Evolutionary conservation across 208 protist genomes (phyloP).

Genomic region (Acanthamoeba triangularis): DNA sequence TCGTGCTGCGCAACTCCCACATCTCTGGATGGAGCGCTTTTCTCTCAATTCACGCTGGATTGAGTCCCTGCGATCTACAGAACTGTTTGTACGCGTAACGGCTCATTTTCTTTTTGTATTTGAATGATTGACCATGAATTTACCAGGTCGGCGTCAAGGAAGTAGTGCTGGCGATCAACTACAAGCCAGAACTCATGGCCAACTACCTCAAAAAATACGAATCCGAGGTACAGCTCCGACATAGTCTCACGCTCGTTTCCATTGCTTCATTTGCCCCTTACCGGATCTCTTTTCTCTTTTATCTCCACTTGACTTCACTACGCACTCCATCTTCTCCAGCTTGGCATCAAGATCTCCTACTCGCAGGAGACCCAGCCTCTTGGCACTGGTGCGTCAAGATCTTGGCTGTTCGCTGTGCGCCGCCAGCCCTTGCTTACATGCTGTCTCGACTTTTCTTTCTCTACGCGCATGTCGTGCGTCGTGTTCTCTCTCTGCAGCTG

Average conservation of each 20-base stretch:
- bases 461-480: not conserved
- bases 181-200: conserved; percentile 97
- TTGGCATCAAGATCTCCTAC: conserved; percentile 96
- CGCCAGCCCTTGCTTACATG: not conserved
- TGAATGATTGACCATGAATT: not conserved
- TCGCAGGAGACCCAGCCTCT: conserved; percentile 97
- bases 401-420: not conserved
- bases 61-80: conserved; percentile 1
- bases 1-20: conserved; percentile 78
- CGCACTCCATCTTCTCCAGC: conserved; percentile 87
- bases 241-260: no score
- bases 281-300: no score
- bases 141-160: conserved; percentile 93
- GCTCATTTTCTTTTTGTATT: not conserved
- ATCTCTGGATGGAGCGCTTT: conserved; percentile 75
- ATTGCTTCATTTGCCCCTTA: not conserved
- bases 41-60: not conserved
- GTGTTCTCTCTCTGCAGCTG: conserved; percentile 89
- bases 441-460: not conserved
- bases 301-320: no score
- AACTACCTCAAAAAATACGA: conserved; percentile 94
- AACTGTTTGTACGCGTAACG: not conserved
- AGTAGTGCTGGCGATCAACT: conserved; percentile 98
- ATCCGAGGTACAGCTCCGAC: conserved; percentile 80
- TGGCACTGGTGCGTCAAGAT: conserved; percentile 91